A percentile compares a stretch with the other conserved stretches of the same genome.
These are phyloP conservation scores for Cucumis cinereus DNA, from an alignment of 306 rosid genomes.

Conservation along the genomic window DNA sequence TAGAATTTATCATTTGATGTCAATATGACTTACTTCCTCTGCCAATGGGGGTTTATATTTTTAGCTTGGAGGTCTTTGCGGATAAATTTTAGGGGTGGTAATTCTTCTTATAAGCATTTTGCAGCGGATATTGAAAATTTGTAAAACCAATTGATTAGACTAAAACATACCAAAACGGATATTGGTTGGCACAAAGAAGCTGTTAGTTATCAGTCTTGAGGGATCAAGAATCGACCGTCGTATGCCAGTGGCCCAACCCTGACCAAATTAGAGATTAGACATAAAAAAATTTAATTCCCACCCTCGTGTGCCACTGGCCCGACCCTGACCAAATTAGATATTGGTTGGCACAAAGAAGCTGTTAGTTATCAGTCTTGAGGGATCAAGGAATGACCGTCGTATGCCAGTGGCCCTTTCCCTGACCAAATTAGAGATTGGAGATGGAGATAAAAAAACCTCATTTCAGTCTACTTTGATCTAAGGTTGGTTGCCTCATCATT, in stretches of 20 bases:
- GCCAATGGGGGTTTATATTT: neutral
- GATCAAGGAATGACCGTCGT: neutral
- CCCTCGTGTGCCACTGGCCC: neutral
- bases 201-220: neutral
- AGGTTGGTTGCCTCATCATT: neutral
- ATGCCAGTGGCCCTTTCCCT: neutral
- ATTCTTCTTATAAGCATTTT: neutral
- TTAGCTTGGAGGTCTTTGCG: neutral
- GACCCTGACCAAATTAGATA: too few relatives aligned
- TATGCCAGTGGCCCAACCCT: neutral
- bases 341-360: neutral
- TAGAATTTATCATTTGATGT: neutral
- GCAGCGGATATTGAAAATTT: neutral
- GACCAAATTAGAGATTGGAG: neutral
- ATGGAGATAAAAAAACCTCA: too few relatives aligned
- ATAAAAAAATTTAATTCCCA: neutral
- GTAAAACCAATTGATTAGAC: neutral
- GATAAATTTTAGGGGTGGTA: neutral
- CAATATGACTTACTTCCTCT: neutral
- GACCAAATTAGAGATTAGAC: neutral
- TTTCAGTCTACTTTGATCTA: neutral
- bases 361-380: neutral
- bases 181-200: neutral
- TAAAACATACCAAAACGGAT: neutral
- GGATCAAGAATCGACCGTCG: neutral